A percentile compares a stretch with the other conserved stretches of the same genome.
These are phyloP conservation scores for Parathielavia appendiculata DNA, from an alignment of 495 filamentous ascomycete genomes.

Conservation along the genomic window DNA sequence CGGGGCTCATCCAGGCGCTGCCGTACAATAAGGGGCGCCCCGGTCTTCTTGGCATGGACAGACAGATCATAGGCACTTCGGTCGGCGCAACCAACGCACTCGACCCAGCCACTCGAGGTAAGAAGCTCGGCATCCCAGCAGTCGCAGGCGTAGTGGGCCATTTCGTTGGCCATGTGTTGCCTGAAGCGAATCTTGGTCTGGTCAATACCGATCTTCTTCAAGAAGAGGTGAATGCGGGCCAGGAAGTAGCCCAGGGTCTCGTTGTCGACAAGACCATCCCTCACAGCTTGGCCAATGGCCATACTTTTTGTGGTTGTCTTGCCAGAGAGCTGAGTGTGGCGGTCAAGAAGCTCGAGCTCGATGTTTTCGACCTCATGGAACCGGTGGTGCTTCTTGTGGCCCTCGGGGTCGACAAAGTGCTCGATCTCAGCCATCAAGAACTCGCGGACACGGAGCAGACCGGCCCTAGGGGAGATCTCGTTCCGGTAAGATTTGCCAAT, in stretches of 20 bases:
- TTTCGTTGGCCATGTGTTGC: conserved; percentile 78
- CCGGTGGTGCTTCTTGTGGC: conserved; percentile 64
- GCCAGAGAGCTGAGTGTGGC: conserved; percentile 65
- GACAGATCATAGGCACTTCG: conserved; percentile 74
- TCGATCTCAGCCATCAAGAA: conserved; percentile 84
- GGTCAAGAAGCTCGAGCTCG: conserved; percentile 63
- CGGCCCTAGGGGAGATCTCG: conserved; percentile 69
- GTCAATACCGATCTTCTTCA: conserved; percentile 65
- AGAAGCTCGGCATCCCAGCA: conserved; percentile 82
- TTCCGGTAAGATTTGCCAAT: conserved; percentile 78
- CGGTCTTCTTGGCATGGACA: conserved; percentile 77
- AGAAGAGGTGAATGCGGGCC: conserved; percentile 69
- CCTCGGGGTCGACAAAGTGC: conserved; percentile 68
- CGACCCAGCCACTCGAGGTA: conserved; percentile 78
- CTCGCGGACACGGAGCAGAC: conserved; percentile 71
- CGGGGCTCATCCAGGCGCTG: conserved; percentile 57
- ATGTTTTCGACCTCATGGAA: conserved; percentile 64
- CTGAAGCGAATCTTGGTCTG: conserved; percentile 70
- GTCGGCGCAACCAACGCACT: conserved; percentile 82
- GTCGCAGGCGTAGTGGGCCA: conserved; percentile 74
- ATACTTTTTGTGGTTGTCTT: conserved; percentile 56
- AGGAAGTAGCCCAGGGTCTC: conserved; percentile 88
- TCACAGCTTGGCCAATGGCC: conserved; percentile 67
- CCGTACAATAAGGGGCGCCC: conserved; percentile 64
- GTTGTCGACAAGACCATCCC: conserved; percentile 65